Conservation (phyloP, 371 early-diverging fungal species). For the Apophysomyces trapeziformis region DNA sequence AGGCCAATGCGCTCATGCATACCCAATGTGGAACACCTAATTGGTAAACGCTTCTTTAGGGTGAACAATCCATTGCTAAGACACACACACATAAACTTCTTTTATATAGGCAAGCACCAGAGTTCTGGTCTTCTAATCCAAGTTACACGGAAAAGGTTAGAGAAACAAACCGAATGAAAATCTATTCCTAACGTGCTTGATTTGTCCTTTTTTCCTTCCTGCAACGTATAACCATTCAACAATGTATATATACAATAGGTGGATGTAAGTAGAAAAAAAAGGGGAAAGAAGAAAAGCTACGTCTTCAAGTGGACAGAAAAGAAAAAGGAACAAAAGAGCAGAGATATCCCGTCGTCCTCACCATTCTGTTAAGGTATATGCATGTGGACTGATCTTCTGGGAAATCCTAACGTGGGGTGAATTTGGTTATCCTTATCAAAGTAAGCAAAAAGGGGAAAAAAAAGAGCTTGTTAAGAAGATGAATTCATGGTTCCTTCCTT, state of each 20-base stretch:
- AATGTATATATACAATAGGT: conserved; percentile 16
- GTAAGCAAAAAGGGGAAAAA: conserved; percentile 18
- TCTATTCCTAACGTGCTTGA: neutral
- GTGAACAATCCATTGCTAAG: no score
- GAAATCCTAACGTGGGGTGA: conserved; percentile 80
- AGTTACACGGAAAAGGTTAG: conserved; percentile 77
- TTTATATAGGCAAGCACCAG: conserved; percentile 59
- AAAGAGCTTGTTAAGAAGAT: no score
- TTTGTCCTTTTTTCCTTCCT: neutral
- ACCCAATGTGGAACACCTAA: conserved; percentile 83
- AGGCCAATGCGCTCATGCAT: conserved; percentile 68
- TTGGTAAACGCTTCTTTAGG: conserved; percentile 54
- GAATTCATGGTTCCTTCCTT: neutral
- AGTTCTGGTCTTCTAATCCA: conserved; percentile 74
- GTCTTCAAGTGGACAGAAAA: no score
- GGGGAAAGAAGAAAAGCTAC: no score
- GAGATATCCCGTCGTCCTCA: no score
- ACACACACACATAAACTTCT: neutral
- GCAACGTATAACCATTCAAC: no score
- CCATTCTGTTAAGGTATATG: conserved; percentile 53
- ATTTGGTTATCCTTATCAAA: conserved; percentile 75
- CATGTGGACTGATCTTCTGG: conserved; percentile 81
- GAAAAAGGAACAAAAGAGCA: no score
- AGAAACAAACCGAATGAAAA: neutral
- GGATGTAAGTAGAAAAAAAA: conserved; percentile 28